Conservation (phyloP, 2,329 filamentous ascomycete genomes). For the Microdochium bolleyi region DNA sequence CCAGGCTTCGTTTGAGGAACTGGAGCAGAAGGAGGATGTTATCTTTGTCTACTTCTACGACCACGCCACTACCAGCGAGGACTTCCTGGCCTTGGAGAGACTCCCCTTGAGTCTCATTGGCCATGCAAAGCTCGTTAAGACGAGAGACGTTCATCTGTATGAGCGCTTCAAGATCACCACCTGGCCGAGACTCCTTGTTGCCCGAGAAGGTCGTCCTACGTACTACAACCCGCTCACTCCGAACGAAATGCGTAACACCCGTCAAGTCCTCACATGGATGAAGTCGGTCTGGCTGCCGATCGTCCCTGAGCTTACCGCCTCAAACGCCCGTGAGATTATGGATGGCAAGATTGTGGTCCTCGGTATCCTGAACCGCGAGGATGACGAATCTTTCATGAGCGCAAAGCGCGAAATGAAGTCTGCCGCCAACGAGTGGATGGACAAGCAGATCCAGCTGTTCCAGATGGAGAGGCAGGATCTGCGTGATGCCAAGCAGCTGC, state of each 20-base stretch:
- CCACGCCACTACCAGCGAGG: conserved; percentile 84
- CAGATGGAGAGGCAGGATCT: conserved; percentile 89
- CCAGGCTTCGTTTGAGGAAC: conserved; percentile 63
- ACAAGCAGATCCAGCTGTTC: conserved; percentile 86
- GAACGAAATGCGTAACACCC: conserved; percentile 83
- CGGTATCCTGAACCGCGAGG: conserved; percentile 74
- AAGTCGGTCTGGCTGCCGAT: conserved; percentile 92
- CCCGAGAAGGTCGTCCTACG: conserved; percentile 78
- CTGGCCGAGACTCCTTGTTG: conserved; percentile 88
- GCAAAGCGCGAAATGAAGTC: conserved; percentile 90
- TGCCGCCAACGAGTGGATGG: conserved; percentile 95
- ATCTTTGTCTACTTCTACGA: conserved; percentile 98
- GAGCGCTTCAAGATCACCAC: conserved; percentile 91
- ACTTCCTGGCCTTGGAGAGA: conserved; percentile 81
- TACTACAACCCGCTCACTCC: conserved; percentile 87
- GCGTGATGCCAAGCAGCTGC: conserved; percentile 86
- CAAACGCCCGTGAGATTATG: conserved; percentile 93
- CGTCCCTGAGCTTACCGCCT: conserved; percentile 84
- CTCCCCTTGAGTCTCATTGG: conserved; percentile 84
- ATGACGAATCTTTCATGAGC: conserved; percentile 68
- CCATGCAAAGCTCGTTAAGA: conserved; percentile 88
- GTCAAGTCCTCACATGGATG: conserved; percentile 84
- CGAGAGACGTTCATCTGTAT: conserved; percentile 65
- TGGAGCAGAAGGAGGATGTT: conserved; percentile 91
- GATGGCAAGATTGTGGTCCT: conserved; percentile 90